Percentiles rank a stretch among this genome's conserved stretches.
phyloP scores from a whole-genome alignment of 1,284 basidiomycete species.

The Ceratobasidium sp. region DNA sequence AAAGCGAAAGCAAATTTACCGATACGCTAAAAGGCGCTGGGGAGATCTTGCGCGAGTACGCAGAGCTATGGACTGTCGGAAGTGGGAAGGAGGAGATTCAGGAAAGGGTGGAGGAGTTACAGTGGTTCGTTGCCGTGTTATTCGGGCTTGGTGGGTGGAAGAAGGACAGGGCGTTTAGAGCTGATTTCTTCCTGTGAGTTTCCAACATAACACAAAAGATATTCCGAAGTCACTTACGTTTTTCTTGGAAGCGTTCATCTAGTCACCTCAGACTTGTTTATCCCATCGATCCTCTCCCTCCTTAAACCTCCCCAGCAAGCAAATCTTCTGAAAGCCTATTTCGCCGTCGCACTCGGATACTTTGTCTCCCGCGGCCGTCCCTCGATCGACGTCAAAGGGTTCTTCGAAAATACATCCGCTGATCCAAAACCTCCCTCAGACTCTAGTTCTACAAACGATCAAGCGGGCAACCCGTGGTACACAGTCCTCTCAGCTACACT shows the following conservation, averaged over 20 bases:
- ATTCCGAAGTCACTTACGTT: background rate
- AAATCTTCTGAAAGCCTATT: slow-evolving; percentile 37
- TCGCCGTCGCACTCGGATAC: slow-evolving; percentile 18
- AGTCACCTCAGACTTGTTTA: slow-evolving; percentile 42
- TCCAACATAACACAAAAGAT: background rate
- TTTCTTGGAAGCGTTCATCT: slow-evolving; percentile 41
- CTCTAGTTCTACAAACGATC: background rate
- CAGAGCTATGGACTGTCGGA: slow-evolving; percentile 29
- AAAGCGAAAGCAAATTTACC: slow-evolving; percentile 11
- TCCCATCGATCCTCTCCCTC: slow-evolving; percentile 40
- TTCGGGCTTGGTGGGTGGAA: slow-evolving; percentile 44
- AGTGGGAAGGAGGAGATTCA: slow-evolving; percentile 29
- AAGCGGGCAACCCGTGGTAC: slow-evolving; percentile 42
- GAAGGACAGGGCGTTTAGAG: slow-evolving; percentile 32
- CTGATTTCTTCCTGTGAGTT: slow-evolving; percentile 45
- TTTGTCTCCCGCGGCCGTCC: slow-evolving; percentile 43
- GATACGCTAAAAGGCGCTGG: slow-evolving; percentile 40
- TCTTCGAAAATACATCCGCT: slow-evolving; percentile 23
- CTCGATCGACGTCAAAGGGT: slow-evolving; percentile 24
- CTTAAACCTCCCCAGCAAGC: slow-evolving; percentile 25
- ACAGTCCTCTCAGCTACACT: slow-evolving; percentile 33
- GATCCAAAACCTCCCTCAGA: slow-evolving; percentile 8
- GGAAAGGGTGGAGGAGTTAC: slow-evolving; percentile 37
- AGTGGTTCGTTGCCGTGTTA: slow-evolving; percentile 29
- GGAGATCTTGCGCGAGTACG: slow-evolving; percentile 41